Percentiles rank a stretch among this genome's conserved stretches.
phyloP scores from a whole-genome alignment of 257 asterid species.

The Solanum corneliomulleri region DNA sequence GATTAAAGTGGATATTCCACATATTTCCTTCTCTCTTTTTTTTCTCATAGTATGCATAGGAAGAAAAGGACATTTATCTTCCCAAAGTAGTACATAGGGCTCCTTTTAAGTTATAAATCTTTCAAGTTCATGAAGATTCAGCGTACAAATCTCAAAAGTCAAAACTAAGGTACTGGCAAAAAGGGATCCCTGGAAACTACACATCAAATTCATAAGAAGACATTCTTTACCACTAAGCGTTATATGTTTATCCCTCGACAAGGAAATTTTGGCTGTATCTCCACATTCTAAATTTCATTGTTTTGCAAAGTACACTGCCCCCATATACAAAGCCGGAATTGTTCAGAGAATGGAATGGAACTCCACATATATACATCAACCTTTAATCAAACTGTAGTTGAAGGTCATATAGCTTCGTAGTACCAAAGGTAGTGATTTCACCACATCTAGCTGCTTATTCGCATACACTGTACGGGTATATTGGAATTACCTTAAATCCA shows the following conservation, averaged over 20 bases:
- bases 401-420: not conserved
- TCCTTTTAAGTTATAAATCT: not conserved
- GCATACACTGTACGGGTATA: not conserved
- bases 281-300: not conserved
- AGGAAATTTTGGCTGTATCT: not conserved
- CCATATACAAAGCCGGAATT: not conserved
- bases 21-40: not conserved
- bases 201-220: not conserved
- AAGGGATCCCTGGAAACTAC: not conserved
- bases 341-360: not conserved
- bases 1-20: not conserved
- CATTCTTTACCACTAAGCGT: not conserved
- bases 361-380: not conserved
- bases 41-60: not conserved
- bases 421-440: not conserved
- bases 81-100: not conserved
- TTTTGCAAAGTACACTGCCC: not conserved
- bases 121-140: not conserved
- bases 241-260: not conserved
- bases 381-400: not conserved
- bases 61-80: not conserved
- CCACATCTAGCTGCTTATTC: not conserved
- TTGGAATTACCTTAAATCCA: not conserved
- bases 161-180: not conserved
- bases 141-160: not conserved